Evolutionary conservation across 345 rosid genomes (phyloP), one percentile per base, ranked within the genome.

Genomic region (Gossypium longicalyx): DNA sequence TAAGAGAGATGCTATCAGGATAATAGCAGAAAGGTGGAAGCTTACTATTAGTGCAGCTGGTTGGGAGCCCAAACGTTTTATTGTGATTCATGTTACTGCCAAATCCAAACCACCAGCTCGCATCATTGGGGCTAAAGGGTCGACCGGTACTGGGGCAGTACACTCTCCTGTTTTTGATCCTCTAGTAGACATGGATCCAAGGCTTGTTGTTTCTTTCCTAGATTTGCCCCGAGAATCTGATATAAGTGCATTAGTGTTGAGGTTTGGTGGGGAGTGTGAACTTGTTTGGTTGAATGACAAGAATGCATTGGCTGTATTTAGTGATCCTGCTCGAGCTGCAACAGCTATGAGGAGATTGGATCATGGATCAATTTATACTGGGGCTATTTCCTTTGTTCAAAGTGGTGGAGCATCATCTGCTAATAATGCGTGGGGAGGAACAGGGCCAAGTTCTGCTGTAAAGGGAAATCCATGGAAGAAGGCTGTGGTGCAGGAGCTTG

Each of bases 271-370:
- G 74, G 99, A 94, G 79, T 91, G 98, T 66, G 97, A 92, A 82
- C 85, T 94, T 66, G 86, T 94, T 62, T 93, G 97, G 98, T 80
- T 94, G 83, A 93, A 91, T 73, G 98, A 93, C 82, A 93, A 93
- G 86, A 93, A 95, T 72, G 98, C 97, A 23, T 76, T 94, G 81
- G 98, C 97, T 1, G 94, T 93, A 22, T 94, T 94, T 70, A 86
- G 80, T 51, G 99, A 93, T 77, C 98, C 94, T 15, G 91, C 94
- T 12, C 87, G 98, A 68, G 99, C 99, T n/a, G 97, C 97, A 57
- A 95, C 99, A 67, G 99, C 99, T 12, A 83, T 93, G 93, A 90
- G 99, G 87, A 91, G 99, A 80, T 80, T 93, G 83, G 99, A 93
- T 69, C 96, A 93, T 62, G 98, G 90, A 70, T 91, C 98, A 34